Evolutionary conservation across 257 asterid species (phyloP).

Genomic region (Leptodermis oblonga): DNA sequence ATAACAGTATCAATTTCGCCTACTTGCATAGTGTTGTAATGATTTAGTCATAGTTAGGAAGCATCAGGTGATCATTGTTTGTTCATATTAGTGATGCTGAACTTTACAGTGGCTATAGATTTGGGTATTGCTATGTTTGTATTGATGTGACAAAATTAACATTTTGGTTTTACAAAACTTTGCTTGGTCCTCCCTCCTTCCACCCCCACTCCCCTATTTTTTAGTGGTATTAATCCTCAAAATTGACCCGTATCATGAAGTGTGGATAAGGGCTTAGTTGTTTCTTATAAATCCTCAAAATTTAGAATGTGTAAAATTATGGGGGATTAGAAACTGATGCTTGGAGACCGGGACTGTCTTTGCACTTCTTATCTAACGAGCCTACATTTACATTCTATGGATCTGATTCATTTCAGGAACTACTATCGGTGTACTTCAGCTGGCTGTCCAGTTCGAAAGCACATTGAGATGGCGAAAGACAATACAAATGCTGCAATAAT

Average conservation of each 20-base stretch:
- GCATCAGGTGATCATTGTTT: not conserved
- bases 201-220: no score
- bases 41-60: not conserved
- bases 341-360: not conserved
- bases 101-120: not conserved
- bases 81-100: not conserved
- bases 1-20: not conserved
- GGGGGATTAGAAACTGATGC: not conserved
- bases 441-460: constrained; percentile 88
- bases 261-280: not conserved
- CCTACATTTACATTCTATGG: constrained; percentile 5
- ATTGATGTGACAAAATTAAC: not conserved
- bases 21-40: not conserved
- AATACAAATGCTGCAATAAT: constrained; percentile 50
- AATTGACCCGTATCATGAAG: not conserved
- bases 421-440: constrained; percentile 88
- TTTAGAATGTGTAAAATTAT: not conserved
- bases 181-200: not conserved
- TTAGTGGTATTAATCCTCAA: not conserved
- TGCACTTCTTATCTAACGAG: not conserved
- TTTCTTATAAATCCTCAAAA: not conserved
- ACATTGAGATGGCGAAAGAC: constrained; percentile 72
- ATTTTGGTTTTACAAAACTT: not conserved
- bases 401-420: constrained; percentile 53
- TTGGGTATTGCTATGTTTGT: not conserved